Conservation (phyloP, 192 early-diverging fungal species). For the Kickxella alabastrina region DNA sequence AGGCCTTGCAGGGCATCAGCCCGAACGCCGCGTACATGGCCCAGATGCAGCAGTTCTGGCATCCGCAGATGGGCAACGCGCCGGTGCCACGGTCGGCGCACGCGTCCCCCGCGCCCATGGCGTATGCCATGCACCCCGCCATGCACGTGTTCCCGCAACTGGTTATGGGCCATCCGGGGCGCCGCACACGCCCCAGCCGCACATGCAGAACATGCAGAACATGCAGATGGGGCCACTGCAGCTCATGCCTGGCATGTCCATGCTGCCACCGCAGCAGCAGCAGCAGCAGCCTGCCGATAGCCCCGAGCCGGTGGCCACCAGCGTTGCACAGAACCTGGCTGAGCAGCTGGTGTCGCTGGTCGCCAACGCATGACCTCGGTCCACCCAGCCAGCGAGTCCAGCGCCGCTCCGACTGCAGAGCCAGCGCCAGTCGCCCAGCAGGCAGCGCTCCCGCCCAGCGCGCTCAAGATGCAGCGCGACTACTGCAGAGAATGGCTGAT, state of each 20-base stretch:
- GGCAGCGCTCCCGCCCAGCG: constrained; percentile 3
- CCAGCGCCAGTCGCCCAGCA: neutral
- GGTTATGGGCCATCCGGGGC: constrained; percentile 10
- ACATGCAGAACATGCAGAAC: too few species aligned
- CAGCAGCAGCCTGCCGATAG: neutral
- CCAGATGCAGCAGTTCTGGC: constrained; percentile 25
- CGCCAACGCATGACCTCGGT: constrained; percentile 45
- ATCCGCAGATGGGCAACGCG: constrained; percentile 14
- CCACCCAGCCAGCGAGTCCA: too few species aligned
- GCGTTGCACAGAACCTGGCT: constrained; percentile 42
- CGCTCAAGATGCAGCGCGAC: constrained; percentile 35
- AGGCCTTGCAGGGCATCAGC: constrained; percentile 7
- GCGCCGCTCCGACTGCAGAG: too few species aligned
- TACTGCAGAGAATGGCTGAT: constrained; percentile 50
- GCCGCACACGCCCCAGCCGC: constrained; percentile 6
- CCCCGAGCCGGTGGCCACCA: neutral
- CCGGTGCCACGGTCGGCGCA: constrained; percentile 17
- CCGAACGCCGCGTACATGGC: constrained; percentile 9
- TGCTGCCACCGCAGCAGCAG: constrained; percentile 5
- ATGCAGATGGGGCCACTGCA: constrained; percentile 5
- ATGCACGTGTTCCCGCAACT: constrained; percentile 41
- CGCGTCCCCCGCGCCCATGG: constrained; percentile 36
- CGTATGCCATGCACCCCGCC: constrained; percentile 20
- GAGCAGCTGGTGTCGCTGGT: constrained; percentile 51
- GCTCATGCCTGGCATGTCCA: constrained; percentile 3